These are phyloP conservation scores for Toxicodendron radicans DNA, from an alignment of 345 rosid species.

Conservation along the genomic window DNA sequence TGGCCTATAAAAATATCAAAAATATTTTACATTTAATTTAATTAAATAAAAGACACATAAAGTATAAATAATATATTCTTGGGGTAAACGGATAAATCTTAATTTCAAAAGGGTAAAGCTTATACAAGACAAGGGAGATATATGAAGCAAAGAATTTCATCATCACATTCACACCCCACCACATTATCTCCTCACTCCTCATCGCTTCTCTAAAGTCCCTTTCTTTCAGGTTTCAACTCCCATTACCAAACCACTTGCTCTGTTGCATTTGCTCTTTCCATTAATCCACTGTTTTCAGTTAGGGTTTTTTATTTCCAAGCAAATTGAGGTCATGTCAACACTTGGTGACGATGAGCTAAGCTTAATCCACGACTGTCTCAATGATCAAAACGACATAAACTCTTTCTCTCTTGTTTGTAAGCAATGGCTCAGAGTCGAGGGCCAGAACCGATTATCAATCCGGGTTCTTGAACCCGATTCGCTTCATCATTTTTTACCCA, in stretches of 20 bases:
- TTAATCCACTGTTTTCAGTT: neutral
- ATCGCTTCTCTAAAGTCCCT: neutral
- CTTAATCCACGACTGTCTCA: conserved; percentile 28
- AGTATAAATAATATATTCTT: no score
- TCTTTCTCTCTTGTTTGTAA: conserved; percentile 42
- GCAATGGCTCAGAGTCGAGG: conserved; percentile 48
- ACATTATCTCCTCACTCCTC: no score
- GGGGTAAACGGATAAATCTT: no score
- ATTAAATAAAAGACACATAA: no score
- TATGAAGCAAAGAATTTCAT: neutral
- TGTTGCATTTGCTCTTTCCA: neutral
- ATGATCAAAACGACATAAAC: conserved; percentile 32
- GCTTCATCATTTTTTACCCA: conserved; percentile 34
- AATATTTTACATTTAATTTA: no score
- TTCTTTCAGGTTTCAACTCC: neutral
- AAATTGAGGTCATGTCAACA: conserved; percentile 22
- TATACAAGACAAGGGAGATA: neutral
- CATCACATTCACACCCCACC: neutral
- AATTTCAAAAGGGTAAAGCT: no score
- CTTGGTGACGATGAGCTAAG: conserved; percentile 47
- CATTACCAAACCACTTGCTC: neutral
- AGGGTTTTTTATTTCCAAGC: no score
- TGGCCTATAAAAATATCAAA: no score
- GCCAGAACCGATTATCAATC: conserved; percentile 33
- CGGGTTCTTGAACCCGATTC: conserved; percentile 40